These are phyloP conservation scores for Boletellus emodensis DNA, from an alignment of 768 basidiomycete species.

Conservation along the genomic window DNA sequence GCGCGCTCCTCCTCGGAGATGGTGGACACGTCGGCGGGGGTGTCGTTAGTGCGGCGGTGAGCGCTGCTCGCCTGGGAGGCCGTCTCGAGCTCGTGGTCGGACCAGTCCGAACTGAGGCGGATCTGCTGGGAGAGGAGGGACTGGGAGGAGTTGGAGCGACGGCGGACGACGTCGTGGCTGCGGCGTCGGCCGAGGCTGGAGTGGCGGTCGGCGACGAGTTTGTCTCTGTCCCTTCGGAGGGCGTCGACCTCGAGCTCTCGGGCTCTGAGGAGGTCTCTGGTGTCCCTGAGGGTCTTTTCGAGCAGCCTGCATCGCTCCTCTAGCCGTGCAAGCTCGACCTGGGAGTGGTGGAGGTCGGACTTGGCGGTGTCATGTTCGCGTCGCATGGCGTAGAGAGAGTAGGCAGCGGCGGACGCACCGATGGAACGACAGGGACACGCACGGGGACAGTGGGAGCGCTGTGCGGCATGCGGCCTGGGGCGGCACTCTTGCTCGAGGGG, in stretches of 20 bases:
- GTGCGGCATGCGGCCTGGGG: too few species aligned
- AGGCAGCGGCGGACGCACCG: constrained; percentile 41
- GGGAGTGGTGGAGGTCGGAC: constrained; percentile 51
- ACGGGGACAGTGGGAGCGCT: constrained; percentile 31
- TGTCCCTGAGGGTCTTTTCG: constrained; percentile 61
- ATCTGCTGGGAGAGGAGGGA: constrained; percentile 29
- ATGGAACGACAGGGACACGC: constrained; percentile 30
- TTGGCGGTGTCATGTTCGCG: constrained; percentile 56
- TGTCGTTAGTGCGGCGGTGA: constrained; percentile 15
- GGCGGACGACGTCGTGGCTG: constrained; percentile 26
- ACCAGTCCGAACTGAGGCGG: constrained; percentile 32
- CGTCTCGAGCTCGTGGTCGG: constrained; percentile 22
- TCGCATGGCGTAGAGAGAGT: constrained; percentile 39
- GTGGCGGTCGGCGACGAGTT: constrained; percentile 21
- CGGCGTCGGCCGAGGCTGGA: constrained; percentile 27
- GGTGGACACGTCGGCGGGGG: constrained; percentile 26
- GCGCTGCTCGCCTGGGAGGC: constrained; percentile 11
- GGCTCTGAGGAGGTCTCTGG: constrained; percentile 52
- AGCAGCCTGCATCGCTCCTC: constrained; percentile 61
- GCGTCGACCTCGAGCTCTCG: constrained; percentile 60
- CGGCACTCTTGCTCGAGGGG: constrained; percentile 28
- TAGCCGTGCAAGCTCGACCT: constrained; percentile 49
- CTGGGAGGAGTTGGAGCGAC: constrained; percentile 29
- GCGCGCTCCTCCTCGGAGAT: constrained; percentile 52
- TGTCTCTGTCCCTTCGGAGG: constrained; percentile 41